These are phyloP conservation scores for Solanum chiquidenum DNA, from an alignment of 257 asterid genomes.

Conservation along the genomic window DNA sequence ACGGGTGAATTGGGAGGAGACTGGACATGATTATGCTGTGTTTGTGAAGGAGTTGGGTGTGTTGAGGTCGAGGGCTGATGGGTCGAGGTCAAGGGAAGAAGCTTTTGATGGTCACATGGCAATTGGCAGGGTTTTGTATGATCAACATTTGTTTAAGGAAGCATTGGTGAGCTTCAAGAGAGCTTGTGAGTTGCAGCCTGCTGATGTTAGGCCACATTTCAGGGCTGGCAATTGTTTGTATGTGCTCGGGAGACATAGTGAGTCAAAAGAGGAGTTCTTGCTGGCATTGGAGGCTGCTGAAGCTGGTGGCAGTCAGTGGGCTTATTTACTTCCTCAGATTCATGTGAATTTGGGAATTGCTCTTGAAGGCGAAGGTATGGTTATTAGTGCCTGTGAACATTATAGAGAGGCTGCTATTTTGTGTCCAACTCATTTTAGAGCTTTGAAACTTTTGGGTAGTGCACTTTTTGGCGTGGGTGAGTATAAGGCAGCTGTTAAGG, in stretches of 20 bases:
- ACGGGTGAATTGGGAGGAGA: slow-evolving; percentile 73
- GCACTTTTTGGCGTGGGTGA: slow-evolving; percentile 97
- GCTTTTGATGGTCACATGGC: slow-evolving; percentile 99
- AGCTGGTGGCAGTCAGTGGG: slow-evolving; percentile 95
- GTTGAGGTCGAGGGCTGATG: slow-evolving; percentile 84
- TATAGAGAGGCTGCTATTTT: slow-evolving; percentile 97
- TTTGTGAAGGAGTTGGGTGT: slow-evolving; percentile 84
- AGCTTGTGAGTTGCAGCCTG: slow-evolving; percentile 86
- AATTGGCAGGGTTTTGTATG: slow-evolving; percentile 70
- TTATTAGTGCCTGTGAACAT: slow-evolving; percentile 96
- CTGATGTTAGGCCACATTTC: slow-evolving; percentile 93
- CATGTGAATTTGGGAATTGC: slow-evolving; percentile 96
- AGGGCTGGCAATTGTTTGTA: slow-evolving; percentile 86
- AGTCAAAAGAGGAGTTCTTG: slow-evolving; percentile 74
- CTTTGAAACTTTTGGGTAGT: slow-evolving; percentile 94
- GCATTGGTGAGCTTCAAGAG: slow-evolving; percentile 89
- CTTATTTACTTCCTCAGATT: slow-evolving; percentile 93
- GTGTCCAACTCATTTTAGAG: slow-evolving; percentile 95
- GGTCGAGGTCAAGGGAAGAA: slow-evolving; percentile 82
- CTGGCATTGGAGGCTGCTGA: slow-evolving; percentile 95
- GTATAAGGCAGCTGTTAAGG: slow-evolving; percentile 98
- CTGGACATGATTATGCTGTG: slow-evolving; percentile 54
- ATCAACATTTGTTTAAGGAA: slow-evolving; percentile 72
- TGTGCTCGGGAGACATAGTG: slow-evolving; percentile 61
- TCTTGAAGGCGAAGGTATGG: slow-evolving; percentile 96